A percentile compares a stretch with the other conserved stretches of the same genome.
Conservation (phyloP, 2,329 filamentous ascomycete species). For the Epichloe sylvatica region DNA sequence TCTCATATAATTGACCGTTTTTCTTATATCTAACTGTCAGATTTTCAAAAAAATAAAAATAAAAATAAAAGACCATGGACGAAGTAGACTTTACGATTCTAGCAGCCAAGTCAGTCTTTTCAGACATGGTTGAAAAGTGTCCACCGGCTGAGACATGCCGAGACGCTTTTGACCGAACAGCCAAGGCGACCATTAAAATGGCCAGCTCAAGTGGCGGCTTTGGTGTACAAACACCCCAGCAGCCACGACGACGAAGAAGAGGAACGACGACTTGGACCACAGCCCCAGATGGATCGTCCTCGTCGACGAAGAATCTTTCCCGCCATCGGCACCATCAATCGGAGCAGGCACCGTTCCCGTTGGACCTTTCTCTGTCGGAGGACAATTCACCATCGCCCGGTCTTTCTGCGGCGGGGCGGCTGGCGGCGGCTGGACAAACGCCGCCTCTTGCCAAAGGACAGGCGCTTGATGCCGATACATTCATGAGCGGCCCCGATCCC, state of each 20-base stretch:
- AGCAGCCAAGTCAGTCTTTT: conserved; percentile 82
- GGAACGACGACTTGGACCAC: conserved; percentile 18
- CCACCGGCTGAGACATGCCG: conserved; percentile 88
- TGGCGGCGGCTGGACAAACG: too few species aligned
- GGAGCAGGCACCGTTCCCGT: conserved; percentile 20
- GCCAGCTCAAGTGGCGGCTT: conserved; percentile 78
- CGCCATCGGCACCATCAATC: conserved; percentile 17
- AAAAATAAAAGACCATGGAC: conserved; percentile 53
- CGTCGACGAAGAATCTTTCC: conserved; percentile 7
- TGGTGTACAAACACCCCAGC: conserved; percentile 27
- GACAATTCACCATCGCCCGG: conserved; percentile 28
- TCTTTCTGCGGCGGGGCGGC: too few species aligned
- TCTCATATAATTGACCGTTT: neutral
- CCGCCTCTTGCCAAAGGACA: too few species aligned
- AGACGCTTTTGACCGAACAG: conserved; percentile 89
- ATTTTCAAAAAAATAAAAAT: too few species aligned
- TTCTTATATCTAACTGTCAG: neutral
- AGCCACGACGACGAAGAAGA: conserved; percentile 15
- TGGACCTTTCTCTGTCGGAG: conserved; percentile 25
- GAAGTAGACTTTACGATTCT: conserved; percentile 96
- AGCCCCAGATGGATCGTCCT: conserved; percentile 13
- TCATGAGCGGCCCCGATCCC: conserved; percentile 17
- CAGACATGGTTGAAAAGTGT: conserved; percentile 85
- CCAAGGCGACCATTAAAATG: conserved; percentile 92
- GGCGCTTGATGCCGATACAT: too few species aligned